Conservation (phyloP, 2,329 filamentous ascomycete species). For the Hansfordia pulvinata region DNA sequence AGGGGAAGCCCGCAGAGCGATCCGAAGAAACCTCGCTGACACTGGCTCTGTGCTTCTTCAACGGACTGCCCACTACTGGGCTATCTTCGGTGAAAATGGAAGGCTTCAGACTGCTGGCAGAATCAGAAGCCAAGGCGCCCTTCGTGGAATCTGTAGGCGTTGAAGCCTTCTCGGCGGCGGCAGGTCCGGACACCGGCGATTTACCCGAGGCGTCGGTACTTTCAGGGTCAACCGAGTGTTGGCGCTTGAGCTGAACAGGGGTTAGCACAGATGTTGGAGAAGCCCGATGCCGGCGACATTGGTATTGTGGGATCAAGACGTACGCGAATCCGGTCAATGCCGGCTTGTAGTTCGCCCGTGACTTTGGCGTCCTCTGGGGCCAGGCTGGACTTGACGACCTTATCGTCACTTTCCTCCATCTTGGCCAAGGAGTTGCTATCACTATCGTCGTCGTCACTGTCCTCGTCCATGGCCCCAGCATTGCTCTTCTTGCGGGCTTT, state of each 20-base stretch:
- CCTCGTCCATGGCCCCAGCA: constrained; percentile 47
- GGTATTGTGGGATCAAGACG: constrained; percentile 13
- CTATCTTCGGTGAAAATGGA: constrained; percentile 30
- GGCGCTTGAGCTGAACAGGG: constrained; percentile 57
- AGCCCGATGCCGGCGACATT: no score
- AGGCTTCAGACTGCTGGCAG: constrained; percentile 23
- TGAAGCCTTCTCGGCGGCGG: constrained; percentile 19
- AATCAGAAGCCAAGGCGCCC: constrained; percentile 16
- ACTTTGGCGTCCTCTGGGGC: constrained; percentile 59
- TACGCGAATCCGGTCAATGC: constrained; percentile 72
- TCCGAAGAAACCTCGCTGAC: constrained; percentile 32
- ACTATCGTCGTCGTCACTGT: constrained; percentile 65
- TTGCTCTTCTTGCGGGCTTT: constrained; percentile 51
- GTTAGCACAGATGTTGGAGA: constrained; percentile 9
- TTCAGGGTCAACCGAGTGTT: constrained; percentile 61
- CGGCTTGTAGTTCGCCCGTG: constrained; percentile 64
- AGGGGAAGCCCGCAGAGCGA: constrained; percentile 19
- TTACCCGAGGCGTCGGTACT: constrained; percentile 27
- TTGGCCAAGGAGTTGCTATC: constrained; percentile 47
- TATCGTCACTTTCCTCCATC: constrained; percentile 50
- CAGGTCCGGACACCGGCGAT: constrained; percentile 28
- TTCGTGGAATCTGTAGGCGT: constrained; percentile 25
- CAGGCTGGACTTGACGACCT: constrained; percentile 43
- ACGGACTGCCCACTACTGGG: constrained; percentile 47
- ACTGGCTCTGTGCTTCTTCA: constrained; percentile 63